These are phyloP conservation scores for Warburgia ugandensis DNA, from an alignment of 164 flowering plant genomes.

Conservation along the genomic window DNA sequence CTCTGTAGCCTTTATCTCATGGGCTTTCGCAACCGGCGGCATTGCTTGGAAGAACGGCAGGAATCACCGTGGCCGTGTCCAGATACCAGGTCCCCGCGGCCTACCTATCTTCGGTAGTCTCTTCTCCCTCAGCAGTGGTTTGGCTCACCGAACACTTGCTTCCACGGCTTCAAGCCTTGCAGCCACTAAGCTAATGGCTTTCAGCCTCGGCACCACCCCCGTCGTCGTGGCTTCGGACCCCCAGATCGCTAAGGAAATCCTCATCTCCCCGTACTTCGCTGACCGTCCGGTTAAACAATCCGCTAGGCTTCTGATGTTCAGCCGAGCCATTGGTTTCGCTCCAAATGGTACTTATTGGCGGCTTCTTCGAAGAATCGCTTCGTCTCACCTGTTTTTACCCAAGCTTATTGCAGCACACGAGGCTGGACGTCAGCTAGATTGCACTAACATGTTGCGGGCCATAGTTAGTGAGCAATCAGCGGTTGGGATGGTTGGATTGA, in stretches of 20 bases:
- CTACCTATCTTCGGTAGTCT: slow-evolving; percentile 57
- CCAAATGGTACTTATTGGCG: slow-evolving; percentile 74
- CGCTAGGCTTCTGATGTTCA: slow-evolving; percentile 55
- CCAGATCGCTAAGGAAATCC: slow-evolving; percentile 44
- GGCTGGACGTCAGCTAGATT: slow-evolving; percentile 29
- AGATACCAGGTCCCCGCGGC: slow-evolving; percentile 58
- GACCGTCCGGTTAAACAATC: slow-evolving; percentile 74
- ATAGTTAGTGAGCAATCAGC: slow-evolving; percentile 23
- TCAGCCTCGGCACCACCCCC: slow-evolving; percentile 59
- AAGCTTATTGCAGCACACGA: slow-evolving; percentile 45
- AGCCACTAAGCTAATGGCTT: slow-evolving; percentile 55
- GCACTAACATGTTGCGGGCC: slow-evolving; percentile 31
- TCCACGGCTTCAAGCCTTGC: slow-evolving; percentile 24
- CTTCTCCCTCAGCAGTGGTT: slow-evolving; percentile 31
- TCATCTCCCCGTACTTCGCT: slow-evolving; percentile 51
- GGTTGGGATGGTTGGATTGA: slow-evolving; percentile 26
- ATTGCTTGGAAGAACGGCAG: slow-evolving; percentile 59
- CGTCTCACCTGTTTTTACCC: slow-evolving; percentile 57
- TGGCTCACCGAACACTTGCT: slow-evolving; percentile 56
- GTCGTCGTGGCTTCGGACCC: slow-evolving; percentile 56
- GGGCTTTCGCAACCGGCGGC: slow-evolving; percentile 53
- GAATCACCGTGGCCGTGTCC: slow-evolving; percentile 23
- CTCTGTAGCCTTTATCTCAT: slow-evolving; percentile 25
- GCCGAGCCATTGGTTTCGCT: slow-evolving; percentile 77
- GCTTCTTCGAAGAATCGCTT: slow-evolving; percentile 46